Evolutionary conservation across 2,329 filamentous ascomycete species (phyloP).

Genomic region (Daldinia sp.): DNA sequence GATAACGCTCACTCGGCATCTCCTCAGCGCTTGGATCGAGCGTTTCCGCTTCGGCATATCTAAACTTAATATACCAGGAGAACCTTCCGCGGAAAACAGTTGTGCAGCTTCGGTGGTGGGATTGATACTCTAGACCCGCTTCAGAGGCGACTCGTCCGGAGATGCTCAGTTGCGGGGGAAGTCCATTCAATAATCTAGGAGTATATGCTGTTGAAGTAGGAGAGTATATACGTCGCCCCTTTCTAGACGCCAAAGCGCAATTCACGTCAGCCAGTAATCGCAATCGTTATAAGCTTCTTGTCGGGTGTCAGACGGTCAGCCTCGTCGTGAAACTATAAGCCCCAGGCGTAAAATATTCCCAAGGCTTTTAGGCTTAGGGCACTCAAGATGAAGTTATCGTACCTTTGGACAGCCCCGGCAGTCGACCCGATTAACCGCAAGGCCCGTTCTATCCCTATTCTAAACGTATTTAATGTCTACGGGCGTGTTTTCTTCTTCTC

Average conservation of each 20-base stretch:
- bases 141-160: conserved; percentile 35
- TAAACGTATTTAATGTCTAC: conserved; percentile 82
- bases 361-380: neutral
- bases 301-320: neutral
- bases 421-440: conserved; percentile 87
- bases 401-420: conserved; percentile 67
- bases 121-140: conserved; percentile 30
- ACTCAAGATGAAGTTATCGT: conserved; percentile 47
- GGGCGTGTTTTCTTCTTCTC: conserved; percentile 87
- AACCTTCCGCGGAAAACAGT: conserved; percentile 40
- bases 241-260: neutral
- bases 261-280: neutral
- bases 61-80: conserved; percentile 30
- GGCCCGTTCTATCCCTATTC: conserved; percentile 77
- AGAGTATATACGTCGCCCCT: conserved; percentile 24
- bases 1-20: conserved; percentile 3
- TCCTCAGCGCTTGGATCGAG: conserved; percentile 12
- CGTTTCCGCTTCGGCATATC: conserved; percentile 24
- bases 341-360: neutral
- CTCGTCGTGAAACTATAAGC: neutral
- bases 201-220: conserved; percentile 1
- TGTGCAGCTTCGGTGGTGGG: conserved; percentile 25
- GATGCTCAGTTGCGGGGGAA: conserved; percentile 36
- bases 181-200: conserved; percentile 5
- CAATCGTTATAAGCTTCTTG: neutral